phyloP scores from a whole-genome alignment of 345 rosid species.

The Pugionium dolabratum region DNA sequence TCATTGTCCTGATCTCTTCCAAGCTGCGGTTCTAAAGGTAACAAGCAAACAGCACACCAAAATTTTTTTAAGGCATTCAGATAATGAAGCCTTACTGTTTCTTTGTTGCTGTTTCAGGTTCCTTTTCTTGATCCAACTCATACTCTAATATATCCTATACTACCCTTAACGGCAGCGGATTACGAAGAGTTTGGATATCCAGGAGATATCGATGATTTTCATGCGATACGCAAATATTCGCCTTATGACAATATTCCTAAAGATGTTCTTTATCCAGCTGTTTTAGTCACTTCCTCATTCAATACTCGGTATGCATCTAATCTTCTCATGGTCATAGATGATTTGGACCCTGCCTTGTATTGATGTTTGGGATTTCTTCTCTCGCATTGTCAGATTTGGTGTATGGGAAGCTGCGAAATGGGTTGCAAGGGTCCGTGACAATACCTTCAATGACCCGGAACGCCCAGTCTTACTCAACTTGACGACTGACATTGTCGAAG shows the following conservation, averaged over 20 bases:
- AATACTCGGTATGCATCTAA: constrained; percentile 57
- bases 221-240: constrained; percentile 68
- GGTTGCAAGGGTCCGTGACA: constrained; percentile 80
- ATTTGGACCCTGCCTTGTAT: not conserved
- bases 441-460: constrained; percentile 59
- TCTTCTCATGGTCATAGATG: constrained; percentile 16
- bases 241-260: constrained; percentile 86
- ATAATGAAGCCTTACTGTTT: not conserved
- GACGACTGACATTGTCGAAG: constrained; percentile 79
- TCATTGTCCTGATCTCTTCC: constrained; percentile 61
- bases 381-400: constrained; percentile 63
- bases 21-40: constrained; percentile 87
- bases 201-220: constrained; percentile 73
- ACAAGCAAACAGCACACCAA: constrained; percentile 12
- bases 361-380: constrained; percentile 18
- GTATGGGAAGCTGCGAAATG: constrained; percentile 97
- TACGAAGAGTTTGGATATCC: constrained; percentile 95
- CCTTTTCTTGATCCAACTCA: constrained; percentile 90
- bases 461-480: constrained; percentile 75
- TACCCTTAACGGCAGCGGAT: constrained; percentile 75
- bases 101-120: constrained; percentile 51
- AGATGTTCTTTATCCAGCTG: constrained; percentile 74
- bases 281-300: constrained; percentile 80
- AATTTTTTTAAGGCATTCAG: not conserved
- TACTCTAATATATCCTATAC: constrained; percentile 77